These are phyloP conservation scores for Colletotrichum sp. DNA, from an alignment of 2,329 filamentous ascomycete species.

Conservation along the genomic window DNA sequence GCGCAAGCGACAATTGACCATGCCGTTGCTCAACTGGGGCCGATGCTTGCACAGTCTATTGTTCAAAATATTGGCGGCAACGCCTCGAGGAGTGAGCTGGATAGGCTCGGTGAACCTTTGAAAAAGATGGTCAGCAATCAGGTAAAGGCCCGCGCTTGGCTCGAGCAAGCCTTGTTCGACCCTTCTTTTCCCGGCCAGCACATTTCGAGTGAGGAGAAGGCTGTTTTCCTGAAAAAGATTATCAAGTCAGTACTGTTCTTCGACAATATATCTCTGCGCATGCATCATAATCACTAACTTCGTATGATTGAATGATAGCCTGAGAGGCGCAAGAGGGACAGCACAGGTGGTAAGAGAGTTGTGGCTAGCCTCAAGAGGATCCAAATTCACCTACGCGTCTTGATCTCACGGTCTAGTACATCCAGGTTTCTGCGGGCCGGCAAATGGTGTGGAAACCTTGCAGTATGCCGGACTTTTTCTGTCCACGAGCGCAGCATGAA, in stretches of 20 bases:
- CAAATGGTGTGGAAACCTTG: neutral
- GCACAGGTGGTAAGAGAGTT: slow-evolving; percentile 74
- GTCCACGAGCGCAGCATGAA: neutral
- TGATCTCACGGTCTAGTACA: slow-evolving; percentile 29
- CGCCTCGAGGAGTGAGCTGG: slow-evolving; percentile 73
- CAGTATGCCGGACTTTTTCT: neutral
- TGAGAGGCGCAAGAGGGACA: slow-evolving; percentile 68
- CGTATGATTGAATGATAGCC: slow-evolving; percentile 40
- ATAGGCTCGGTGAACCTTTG: slow-evolving; percentile 72
- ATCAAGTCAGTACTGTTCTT: slow-evolving; percentile 53
- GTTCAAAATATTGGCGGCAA: slow-evolving; percentile 71
- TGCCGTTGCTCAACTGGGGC: slow-evolving; percentile 65
- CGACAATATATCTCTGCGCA: neutral
- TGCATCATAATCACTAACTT: neutral
- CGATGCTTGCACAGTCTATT: slow-evolving; percentile 62
- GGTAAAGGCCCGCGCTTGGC: slow-evolving; percentile 62
- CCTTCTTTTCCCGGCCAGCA: slow-evolving; percentile 64
- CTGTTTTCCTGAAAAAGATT: slow-evolving; percentile 69
- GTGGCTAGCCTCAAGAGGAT: slow-evolving; percentile 70
- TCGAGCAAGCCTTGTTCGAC: slow-evolving; percentile 63
- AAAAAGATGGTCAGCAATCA: slow-evolving; percentile 69
- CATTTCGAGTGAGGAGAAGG: slow-evolving; percentile 64
- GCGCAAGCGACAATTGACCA: slow-evolving; percentile 49
- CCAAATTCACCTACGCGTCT: slow-evolving; percentile 65
- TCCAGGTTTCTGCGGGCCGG: neutral